phyloP scores from a whole-genome alignment of 257 asterid genomes.

The Petrea volubilis region DNA sequence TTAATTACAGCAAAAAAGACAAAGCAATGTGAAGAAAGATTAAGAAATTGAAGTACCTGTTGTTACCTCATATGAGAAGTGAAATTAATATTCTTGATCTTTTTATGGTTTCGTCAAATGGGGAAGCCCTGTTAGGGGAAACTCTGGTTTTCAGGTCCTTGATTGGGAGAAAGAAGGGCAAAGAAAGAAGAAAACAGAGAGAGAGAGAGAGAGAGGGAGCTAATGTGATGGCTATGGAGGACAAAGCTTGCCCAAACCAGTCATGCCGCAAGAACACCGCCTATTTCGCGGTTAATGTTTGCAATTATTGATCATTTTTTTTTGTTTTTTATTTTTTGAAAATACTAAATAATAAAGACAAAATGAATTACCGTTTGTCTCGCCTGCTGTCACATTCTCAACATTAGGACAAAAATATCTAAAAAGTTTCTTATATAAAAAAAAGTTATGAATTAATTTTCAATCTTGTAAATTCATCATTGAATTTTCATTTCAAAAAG shows the following conservation, averaged over 20 bases:
- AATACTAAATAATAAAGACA: no score
- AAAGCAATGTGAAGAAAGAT: background rate
- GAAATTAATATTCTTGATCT: conserved; percentile 31
- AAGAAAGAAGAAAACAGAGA: background rate
- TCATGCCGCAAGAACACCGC: conserved; percentile 50
- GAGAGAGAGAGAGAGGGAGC: conserved; percentile 5
- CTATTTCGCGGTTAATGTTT: conserved; percentile 23
- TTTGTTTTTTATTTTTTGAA: background rate
- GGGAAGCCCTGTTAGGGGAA: conserved; percentile 33
- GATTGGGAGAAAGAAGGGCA: conserved; percentile 6
- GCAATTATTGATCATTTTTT: background rate
- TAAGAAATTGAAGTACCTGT: conserved; percentile 40
- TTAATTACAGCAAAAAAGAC: background rate
- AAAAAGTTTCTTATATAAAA: no score
- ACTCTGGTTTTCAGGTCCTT: conserved; percentile 24
- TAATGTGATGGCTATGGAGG: conserved; percentile 6
- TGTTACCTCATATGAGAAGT: conserved; percentile 30
- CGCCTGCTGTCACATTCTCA: no score
- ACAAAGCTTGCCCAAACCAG: conserved; percentile 32
- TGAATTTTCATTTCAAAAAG: no score
- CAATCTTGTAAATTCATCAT: no score
- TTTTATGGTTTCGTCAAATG: conserved; percentile 12
- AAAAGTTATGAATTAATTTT: no score
- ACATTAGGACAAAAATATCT: no score
- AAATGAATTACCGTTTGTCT: no score